These are phyloP conservation scores for Pichia sp. DNA, from an alignment of 1,139 yeast species.

Conservation along the genomic window DNA sequence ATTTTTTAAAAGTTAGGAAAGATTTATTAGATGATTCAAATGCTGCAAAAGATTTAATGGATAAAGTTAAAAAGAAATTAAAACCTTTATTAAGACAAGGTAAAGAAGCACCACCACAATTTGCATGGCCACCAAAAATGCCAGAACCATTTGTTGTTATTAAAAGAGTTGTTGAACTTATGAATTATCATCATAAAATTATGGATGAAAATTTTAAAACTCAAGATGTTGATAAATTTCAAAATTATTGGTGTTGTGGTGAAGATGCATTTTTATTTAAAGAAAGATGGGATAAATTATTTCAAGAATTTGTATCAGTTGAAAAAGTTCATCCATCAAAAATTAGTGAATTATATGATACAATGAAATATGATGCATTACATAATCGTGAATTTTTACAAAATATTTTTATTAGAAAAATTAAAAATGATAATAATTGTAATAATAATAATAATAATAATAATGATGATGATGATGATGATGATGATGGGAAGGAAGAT, in stretches of 20 bases:
- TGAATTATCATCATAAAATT: constrained; percentile 84
- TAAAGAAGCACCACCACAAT: constrained; percentile 96
- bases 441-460: constrained; percentile 28
- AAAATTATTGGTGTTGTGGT: constrained; percentile 89
- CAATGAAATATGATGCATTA: constrained; percentile 97
- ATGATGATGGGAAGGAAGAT: constrained; percentile 27
- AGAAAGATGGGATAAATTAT: constrained; percentile 96
- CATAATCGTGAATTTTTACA: constrained; percentile 89
- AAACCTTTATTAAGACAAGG: constrained; percentile 94
- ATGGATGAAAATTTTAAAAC: constrained; percentile 76
- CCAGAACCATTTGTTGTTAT: constrained; percentile 95
- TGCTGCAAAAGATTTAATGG: constrained; percentile 98
- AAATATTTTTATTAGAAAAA: constrained; percentile 65
- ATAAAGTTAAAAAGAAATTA: constrained; percentile 91
- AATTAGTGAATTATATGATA: constrained; percentile 92
- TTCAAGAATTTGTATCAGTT: constrained; percentile 84
- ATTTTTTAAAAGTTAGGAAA: constrained; percentile 75
- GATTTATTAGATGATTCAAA: constrained; percentile 93
- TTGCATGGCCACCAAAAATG: constrained; percentile 98
- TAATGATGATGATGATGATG: no score
- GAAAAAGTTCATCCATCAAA: constrained; percentile 98
- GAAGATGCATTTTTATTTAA: constrained; percentile 86
- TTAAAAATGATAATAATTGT: no score
- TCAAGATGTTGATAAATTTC: constrained; percentile 62
- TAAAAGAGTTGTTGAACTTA: constrained; percentile 86